These are phyloP conservation scores for Pseudoscleropodium purum DNA, from an alignment of 225 moss, liverwort and hornwort species.

Conservation along the genomic window DNA sequence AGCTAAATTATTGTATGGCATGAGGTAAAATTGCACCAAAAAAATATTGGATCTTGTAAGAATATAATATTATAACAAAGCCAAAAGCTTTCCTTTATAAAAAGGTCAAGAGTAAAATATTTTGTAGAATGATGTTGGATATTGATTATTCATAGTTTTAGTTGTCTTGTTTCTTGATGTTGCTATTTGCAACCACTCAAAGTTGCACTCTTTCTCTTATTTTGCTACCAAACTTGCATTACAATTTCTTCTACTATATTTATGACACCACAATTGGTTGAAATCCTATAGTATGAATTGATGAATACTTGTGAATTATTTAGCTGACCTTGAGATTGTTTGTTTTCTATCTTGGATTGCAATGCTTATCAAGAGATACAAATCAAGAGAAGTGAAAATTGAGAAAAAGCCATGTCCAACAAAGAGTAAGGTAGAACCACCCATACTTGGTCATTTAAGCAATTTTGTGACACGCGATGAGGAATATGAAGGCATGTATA, in stretches of 20 bases:
- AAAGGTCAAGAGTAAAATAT: not conserved
- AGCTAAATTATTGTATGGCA: not conserved
- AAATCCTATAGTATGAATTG: not conserved
- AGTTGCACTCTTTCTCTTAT: not conserved
- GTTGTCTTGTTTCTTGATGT: not conserved
- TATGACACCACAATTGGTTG: accelerated
- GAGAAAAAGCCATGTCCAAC: accelerated
- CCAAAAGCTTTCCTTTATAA: not conserved
- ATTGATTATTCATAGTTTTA: not conserved
- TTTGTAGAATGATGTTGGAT: not conserved
- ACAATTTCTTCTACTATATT: not conserved
- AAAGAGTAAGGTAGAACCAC: not conserved
- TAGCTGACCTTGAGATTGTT: not conserved
- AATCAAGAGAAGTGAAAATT: not conserved
- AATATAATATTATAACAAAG: not conserved
- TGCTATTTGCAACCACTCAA: not conserved
- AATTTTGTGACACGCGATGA: no score
- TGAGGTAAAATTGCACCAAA: accelerated
- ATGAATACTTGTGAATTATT: not conserved
- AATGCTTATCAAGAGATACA: not conserved
- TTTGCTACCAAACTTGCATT: not conserved
- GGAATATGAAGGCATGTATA: no score
- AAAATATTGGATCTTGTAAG: not conserved
- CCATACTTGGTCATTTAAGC: no score
- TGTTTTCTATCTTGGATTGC: not conserved